Base-by-base conservation (phyloP, 1,284 basidiomycete genomes). In the Peniophora sp. region DNA sequence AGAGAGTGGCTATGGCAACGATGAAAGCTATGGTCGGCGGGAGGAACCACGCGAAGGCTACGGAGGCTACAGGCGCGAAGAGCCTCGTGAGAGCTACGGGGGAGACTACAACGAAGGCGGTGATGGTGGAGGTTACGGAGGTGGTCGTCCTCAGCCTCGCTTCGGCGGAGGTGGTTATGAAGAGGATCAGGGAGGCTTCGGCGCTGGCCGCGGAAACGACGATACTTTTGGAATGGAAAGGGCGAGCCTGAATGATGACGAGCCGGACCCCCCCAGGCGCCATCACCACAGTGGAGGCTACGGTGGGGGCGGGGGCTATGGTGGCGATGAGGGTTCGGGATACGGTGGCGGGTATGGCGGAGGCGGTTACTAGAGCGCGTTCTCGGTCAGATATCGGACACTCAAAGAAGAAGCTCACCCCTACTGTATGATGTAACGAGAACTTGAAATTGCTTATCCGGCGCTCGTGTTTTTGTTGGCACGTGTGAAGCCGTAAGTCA, bases 151-250 rank as follows among this genome's bases (percentile, higher is more conserved):
- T 20, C 12, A 24, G 20, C n/a, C 15, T 6, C n/a, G 20, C n/a
- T 15, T 35, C 42, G 20, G 42, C 23, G 20, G 24, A 15, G 49
- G 24, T 23, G 22, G 34, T 15, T 15, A 32, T 20, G 6, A 11
- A 27, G n/a, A 9, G n/a, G 20, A 32, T 8, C 50, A 51, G 24
- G 37, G 49, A 10, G 51, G 54, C 43, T 57, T 59, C 45, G 45
- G 51, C 23, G 58, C n/a, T n/a, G n/a, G n/a, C n/a, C n/a, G n/a
- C n/a, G n/a, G 60, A 22, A 57, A 58, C 22, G 62, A 70, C 36
- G 73, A 75, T 18, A 76, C 76, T 1, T 77, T 71, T 59, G 74
- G 75, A 10, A 72, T 68, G 12, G 76, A 76, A 56, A 64, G 69
- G 15, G 56, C 76, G 54, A 72, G 70, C 51, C 62, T 54, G 11